These are phyloP conservation scores for Phytopythium montanum DNA, from an alignment of 352 stramenopile genomes.

Conservation along the genomic window DNA sequence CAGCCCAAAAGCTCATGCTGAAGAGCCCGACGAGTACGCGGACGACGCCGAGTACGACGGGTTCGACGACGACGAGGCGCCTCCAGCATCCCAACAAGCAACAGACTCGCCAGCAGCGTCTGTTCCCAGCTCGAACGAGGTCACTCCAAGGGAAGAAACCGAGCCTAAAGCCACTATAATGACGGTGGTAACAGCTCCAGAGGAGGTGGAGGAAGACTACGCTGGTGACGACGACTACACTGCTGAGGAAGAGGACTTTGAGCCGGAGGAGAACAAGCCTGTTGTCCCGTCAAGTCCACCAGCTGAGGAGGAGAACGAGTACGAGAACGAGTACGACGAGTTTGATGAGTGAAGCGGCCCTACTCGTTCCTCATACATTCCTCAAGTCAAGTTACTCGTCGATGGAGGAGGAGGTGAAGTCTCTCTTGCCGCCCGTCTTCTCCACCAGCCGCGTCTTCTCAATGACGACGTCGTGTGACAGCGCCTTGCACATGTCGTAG, in stretches of 20 bases:
- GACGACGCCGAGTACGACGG: conserved; percentile 38
- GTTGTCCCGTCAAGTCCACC: background rate
- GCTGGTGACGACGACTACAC: conserved; percentile 20
- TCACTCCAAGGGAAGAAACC: background rate
- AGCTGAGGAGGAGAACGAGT: conserved; percentile 25
- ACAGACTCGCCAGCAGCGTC: background rate
- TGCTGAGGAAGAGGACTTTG: conserved; percentile 23
- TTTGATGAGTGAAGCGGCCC: conserved; percentile 43
- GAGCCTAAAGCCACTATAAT: background rate
- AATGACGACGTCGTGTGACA: conserved; percentile 95
- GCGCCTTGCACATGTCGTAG: conserved; percentile 98
- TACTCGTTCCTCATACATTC: background rate
- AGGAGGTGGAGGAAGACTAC: conserved; percentile 25
- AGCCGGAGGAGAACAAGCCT: conserved; percentile 15
- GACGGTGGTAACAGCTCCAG: background rate
- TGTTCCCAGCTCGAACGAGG: conserved; percentile 5
- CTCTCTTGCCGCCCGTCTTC: conserved; percentile 92
- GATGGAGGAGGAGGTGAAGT: conserved; percentile 45
- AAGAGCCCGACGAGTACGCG: conserved; percentile 29
- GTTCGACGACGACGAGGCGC: conserved; percentile 35
- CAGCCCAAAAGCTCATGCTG: conserved; percentile 2
- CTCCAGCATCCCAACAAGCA: background rate
- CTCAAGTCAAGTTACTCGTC: conserved; percentile 7
- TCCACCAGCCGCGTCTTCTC: conserved; percentile 82
- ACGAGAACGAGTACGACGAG: conserved; percentile 57